These are phyloP conservation scores for Ogataea hybrid DNA, from an alignment of 1,139 yeast species.

Conservation along the genomic window DNA sequence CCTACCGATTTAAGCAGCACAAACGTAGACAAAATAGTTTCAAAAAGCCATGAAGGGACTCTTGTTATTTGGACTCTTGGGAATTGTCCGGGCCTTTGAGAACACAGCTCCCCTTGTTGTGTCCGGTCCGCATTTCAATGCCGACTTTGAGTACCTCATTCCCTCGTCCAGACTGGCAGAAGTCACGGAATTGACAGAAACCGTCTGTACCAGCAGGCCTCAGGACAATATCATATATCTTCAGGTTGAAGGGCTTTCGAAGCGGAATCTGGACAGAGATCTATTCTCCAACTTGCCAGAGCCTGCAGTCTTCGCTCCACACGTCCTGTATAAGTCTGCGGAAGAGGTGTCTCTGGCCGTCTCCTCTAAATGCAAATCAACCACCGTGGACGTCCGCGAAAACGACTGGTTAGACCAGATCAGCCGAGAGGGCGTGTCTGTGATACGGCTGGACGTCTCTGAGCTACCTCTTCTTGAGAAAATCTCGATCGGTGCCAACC, in stretches of 20 bases:
- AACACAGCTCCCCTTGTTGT: conserved; percentile 29
- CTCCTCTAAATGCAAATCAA: conserved; percentile 14
- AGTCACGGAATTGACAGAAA: conserved; percentile 10
- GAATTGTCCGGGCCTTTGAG: conserved; percentile 20
- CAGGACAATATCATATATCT: conserved; percentile 15
- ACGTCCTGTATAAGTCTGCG: conserved; percentile 23
- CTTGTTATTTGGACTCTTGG: conserved; percentile 7
- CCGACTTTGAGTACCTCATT: conserved; percentile 13
- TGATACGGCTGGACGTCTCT: conserved; percentile 1
- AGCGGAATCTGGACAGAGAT: conserved; percentile 12
- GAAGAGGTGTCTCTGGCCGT: conserved; percentile 1
- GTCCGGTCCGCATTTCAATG: conserved; percentile 12
- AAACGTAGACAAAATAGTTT: conserved; percentile 10
- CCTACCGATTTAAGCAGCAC: conserved; percentile 9
- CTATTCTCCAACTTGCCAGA: conserved; percentile 3
- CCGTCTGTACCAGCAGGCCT: conserved; percentile 5
- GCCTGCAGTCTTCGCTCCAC: conserved; percentile 15
- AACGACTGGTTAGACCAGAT: conserved; percentile 16
- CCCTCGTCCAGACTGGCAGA: conserved; percentile 3
- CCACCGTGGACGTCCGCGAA: conserved; percentile 2
- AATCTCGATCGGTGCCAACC: conserved; percentile 8
- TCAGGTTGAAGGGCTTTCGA: conserved; percentile 21
- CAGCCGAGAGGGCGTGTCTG: background rate
- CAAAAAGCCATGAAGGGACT: conserved; percentile 5
- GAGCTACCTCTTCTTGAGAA: conserved; percentile 10